phyloP scores from a whole-genome alignment of 441 rosid genomes.

The Rhodomyrtus psidioides region DNA sequence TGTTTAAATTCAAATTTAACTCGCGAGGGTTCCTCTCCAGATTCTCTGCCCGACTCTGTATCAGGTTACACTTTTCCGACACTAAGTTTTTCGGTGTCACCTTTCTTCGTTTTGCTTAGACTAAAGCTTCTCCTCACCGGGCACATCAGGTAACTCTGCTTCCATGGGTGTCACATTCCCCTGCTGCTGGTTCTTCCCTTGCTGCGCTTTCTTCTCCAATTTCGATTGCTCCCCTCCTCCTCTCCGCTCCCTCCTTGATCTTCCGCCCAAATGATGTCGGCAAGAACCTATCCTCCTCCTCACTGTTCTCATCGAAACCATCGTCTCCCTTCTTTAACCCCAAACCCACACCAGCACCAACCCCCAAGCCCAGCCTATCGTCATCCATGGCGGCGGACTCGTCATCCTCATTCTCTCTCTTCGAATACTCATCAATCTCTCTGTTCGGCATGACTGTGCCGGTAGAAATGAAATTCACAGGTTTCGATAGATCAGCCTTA shows the following conservation, averaged over 20 bases:
- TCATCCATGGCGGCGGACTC: conserved; percentile 19
- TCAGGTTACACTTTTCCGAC: no score
- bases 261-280: conserved; percentile 57
- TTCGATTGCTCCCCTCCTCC: conserved; percentile 30
- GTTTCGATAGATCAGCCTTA: conserved; percentile 55
- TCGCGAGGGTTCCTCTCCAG: no score
- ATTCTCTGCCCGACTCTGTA: no score
- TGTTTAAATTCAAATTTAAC: no score
- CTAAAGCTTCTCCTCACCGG: conserved; percentile 42
- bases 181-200: conserved; percentile 5
- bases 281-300: conserved; percentile 32
- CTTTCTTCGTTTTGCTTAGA: conserved; percentile 42
- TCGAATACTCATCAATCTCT: conserved; percentile 51
- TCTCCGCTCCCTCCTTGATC: conserved; percentile 49
- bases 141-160: conserved; percentile 22
- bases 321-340: conserved; percentile 9
- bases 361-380: conserved; percentile 44
- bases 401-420: conserved; percentile 24
- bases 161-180: conserved; percentile 4
- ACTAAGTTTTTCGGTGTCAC: conserved; percentile 29
- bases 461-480: conserved; percentile 66
- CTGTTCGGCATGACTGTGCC: conserved; percentile 55
- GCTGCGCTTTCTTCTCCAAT: neutral
- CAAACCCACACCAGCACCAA: conserved; percentile 18
- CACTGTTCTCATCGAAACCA: conserved; percentile 1